Base-by-base conservation (phyloP, 768 basidiomycete genomes). In the Auricularia sp. region DNA sequence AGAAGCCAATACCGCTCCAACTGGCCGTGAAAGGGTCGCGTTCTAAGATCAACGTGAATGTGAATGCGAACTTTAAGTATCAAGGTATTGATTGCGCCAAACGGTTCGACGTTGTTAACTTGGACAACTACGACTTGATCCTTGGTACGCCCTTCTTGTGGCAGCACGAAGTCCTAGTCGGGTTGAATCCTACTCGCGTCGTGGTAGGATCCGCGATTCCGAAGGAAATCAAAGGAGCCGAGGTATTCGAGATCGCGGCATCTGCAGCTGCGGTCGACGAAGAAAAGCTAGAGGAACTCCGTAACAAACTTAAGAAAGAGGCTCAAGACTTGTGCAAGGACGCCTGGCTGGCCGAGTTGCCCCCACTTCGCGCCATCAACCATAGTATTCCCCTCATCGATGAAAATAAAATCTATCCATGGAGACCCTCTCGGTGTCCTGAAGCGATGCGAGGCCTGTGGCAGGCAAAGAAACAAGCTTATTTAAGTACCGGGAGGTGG, bases 381-480 rank as follows among this genome's bases (percentile, higher is more conserved):
- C 78, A 80, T 59, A 65, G 67, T 0, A 80, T 82, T 1, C 76
- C 75, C 0, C 64, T 82, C 0, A 74, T 78, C 3, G 75, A 80
- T 53, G 70, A 75, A 4, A 62, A 68, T 0, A 71, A 71, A 61
- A 39, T 53, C 10, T 79, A 78, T 61, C 63, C 68, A 0, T 76
- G 76, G 54, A 70, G 73, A 10, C 11, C 71, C 0, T 74, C 77
- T 0, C 51, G 69, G 3, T 80, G 79, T 61, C 73, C 75, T 0
- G 67, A 75, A 11, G 66, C 75, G 0, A 39, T 78, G 2, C 62
- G 70, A 14, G 75, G 79, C 44, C 68, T 80, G 0, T 53, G 43
- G 1, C 73, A 76, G 0, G 76, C 73, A 0, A 73, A 76, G 61
- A n/a, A 36, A 10, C 36, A 66, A 3, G 44, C 47, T 33, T 68